Evolutionary conservation across 2,329 filamentous ascomycete genomes (phyloP).

Genomic region (Xylariaceae sp.): DNA sequence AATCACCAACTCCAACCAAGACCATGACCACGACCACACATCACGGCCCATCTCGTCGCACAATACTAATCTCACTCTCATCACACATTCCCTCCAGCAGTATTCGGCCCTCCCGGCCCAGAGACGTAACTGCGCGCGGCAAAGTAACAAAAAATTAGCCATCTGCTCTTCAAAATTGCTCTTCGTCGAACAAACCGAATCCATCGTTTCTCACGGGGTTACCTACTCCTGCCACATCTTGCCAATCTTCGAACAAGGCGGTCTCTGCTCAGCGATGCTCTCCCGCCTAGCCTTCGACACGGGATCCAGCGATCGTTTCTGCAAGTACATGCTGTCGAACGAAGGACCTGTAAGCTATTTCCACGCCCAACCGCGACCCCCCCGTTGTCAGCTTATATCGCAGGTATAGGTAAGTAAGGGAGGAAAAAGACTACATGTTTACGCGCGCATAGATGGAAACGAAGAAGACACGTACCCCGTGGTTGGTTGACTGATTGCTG

Average conservation of each 20-base stretch:
- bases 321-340: slow-evolving; percentile 11
- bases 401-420: neutral
- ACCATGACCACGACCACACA: no score
- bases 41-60: no score
- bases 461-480: neutral
- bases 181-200: no score
- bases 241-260: neutral
- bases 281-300: slow-evolving; percentile 1
- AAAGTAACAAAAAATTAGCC: no score
- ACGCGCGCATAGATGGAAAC: no score
- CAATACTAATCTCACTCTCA: no score
- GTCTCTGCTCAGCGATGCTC: slow-evolving; percentile 13
- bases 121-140: slow-evolving; percentile 1
- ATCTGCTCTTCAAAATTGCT: no score
- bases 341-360: neutral
- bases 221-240: slow-evolving; percentile 12
- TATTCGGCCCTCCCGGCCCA: slow-evolving; percentile 7
- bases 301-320: slow-evolving; percentile 16
- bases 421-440: no score
- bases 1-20: no score
- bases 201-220: no score
- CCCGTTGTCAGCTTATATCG: no score
- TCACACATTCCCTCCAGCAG: slow-evolving; percentile 20
- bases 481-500: neutral
- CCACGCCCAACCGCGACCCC: no score